Evolutionary conservation across 352 stramenopile genomes (phyloP).

Genomic region (Nothophytophthora sp.): DNA sequence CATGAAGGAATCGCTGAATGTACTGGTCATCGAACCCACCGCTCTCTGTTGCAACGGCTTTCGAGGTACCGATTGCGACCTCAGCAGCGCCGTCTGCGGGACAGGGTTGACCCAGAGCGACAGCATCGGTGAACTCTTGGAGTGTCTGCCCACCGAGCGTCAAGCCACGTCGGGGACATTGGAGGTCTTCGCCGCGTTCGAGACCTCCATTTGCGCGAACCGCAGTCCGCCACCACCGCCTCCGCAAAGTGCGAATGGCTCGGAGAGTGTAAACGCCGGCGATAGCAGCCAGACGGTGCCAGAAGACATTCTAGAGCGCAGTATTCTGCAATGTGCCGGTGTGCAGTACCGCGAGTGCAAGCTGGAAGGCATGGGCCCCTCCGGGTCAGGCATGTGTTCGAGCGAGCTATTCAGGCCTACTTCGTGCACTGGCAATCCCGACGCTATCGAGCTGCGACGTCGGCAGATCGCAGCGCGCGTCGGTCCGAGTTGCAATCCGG

Average conservation of each 20-base stretch:
- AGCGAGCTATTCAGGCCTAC: constrained; percentile 24
- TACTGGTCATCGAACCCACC: constrained; percentile 13
- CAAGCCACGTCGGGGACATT: constrained; percentile 8
- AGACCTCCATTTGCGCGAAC: constrained; percentile 13
- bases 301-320: constrained; percentile 7
- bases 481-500: constrained; percentile 13
- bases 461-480: constrained; percentile 23
- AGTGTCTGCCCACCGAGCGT: constrained; percentile 1
- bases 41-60: constrained; percentile 36
- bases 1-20: constrained; percentile 2
- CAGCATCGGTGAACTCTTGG: neutral
- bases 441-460: constrained; percentile 18
- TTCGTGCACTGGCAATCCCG: constrained; percentile 8
- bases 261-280: neutral
- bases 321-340: constrained; percentile 11
- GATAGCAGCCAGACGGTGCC: neutral
- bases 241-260: too few relatives aligned
- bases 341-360: constrained; percentile 33
- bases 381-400: constrained; percentile 25
- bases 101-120: neutral
- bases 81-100: constrained; percentile 18
- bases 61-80: constrained; percentile 22
- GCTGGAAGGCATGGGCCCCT: neutral
- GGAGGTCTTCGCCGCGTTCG: constrained; percentile 19
- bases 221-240: neutral